Evolutionary conservation across 2,329 filamentous ascomycete genomes (phyloP).

Genomic region (Teratosphaeria epicoccoides): DNA sequence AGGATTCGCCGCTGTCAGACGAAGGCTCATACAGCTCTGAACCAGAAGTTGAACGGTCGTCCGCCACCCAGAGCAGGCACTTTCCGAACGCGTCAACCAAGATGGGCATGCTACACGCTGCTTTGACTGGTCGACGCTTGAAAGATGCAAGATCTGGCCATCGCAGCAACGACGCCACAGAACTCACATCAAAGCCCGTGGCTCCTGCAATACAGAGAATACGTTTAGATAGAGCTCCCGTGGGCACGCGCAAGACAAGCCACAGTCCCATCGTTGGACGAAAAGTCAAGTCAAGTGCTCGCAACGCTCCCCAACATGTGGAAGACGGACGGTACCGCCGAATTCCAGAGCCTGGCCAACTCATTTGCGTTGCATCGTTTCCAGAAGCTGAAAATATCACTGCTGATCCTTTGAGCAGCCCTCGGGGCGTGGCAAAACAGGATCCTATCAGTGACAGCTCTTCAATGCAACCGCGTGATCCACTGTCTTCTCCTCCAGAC

Average conservation of each 20-base stretch:
- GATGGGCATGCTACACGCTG: neutral
- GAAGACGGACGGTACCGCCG: neutral
- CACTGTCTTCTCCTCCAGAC: neutral
- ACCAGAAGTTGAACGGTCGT: neutral
- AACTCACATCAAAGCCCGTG: neutral
- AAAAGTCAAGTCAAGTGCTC: neutral
- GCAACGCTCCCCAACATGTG: neutral
- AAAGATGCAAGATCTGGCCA: neutral
- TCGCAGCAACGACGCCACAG: neutral
- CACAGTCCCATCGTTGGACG: neutral
- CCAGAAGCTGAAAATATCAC: neutral
- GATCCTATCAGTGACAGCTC: constrained; percentile 13
- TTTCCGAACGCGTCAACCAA: neutral
- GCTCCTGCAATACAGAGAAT: neutral
- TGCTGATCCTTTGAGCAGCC: constrained; percentile 2
- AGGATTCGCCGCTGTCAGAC: constrained; percentile 23
- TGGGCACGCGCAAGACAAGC: neutral
- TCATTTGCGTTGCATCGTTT: constrained; percentile 4
- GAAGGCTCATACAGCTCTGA: constrained; percentile 1
- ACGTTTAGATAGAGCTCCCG: neutral
- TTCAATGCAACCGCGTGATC: neutral
- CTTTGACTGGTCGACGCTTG: neutral
- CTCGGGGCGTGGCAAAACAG: constrained; percentile 1
- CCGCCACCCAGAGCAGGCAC: neutral
- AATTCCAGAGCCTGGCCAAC: neutral